Evolutionary conservation across 345 rosid species (phyloP).

Genomic region (Corchorus olitorius): DNA sequence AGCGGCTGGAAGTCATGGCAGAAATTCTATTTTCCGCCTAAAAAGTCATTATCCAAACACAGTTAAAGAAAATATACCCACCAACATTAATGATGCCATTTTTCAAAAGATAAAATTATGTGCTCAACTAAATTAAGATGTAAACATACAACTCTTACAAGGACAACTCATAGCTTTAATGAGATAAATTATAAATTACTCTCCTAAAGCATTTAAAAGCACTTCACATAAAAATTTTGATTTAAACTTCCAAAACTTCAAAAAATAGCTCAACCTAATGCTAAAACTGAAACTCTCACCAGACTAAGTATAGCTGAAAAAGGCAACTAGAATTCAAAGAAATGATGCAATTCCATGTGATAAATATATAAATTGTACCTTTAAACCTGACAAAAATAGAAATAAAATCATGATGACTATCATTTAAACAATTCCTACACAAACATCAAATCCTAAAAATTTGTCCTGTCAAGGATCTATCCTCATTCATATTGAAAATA

Average conservation of each 20-base stretch:
- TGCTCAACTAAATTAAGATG: conserved; percentile 6
- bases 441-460: no score
- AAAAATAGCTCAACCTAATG: neutral
- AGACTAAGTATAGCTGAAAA: no score
- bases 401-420: no score
- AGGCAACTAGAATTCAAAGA: no score
- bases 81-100: neutral
- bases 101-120: neutral
- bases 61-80: conserved; percentile 14
- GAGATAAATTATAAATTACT: neutral
- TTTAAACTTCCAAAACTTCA: no score
- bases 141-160: neutral
- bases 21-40: conserved; percentile 91
- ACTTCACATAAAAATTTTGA: neutral
- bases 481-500: neutral
- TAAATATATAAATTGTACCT: no score
- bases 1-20: conserved; percentile 89
- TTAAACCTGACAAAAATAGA: no score
- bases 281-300: no score
- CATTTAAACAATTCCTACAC: no score
- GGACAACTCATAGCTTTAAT: neutral
- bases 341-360: no score
- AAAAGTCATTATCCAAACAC: conserved; percentile 23
- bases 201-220: neutral
- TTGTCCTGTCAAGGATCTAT: neutral